Evolutionary conservation across 202 grass and related monocot genomes (phyloP).

Genomic region (Dendrocalamus latiflorus): DNA sequence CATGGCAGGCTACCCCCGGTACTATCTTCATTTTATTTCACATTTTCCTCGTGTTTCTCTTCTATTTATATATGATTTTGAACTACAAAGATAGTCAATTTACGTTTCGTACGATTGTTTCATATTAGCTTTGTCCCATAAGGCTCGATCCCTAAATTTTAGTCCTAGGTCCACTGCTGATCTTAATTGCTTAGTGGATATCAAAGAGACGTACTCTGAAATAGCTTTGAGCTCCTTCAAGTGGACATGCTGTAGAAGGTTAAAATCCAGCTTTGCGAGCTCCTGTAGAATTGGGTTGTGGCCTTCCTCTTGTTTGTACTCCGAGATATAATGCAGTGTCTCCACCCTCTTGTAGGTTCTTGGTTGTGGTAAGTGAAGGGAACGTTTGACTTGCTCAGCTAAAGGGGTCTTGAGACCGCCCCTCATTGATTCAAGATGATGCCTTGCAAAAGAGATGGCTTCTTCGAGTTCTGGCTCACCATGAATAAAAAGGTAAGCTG

Average conservation of each 20-base stretch:
- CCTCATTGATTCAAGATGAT: neutral
- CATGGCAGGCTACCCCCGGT: no score
- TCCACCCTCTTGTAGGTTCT: neutral
- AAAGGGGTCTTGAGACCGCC: neutral
- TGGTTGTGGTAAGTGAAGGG: no score
- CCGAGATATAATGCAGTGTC: no score
- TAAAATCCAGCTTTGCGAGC: no score
- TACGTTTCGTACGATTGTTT: no score
- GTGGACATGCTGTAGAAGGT: neutral
- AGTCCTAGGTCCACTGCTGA: no score
- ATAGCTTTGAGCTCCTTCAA: neutral
- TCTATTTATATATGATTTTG: no score
- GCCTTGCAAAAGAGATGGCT: constrained; percentile 11
- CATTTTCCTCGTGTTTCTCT: no score
- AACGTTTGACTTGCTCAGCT: neutral
- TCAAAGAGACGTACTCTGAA: neutral
- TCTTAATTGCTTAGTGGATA: neutral
- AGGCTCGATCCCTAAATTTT: no score
- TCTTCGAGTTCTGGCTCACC: constrained; percentile 38
- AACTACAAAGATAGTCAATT: no score
- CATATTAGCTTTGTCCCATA: no score
- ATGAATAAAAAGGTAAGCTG: constrained; percentile 35
- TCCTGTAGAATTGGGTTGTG: neutral
- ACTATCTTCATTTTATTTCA: no score
- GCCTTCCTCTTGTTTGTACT: neutral